Conservation (phyloP, 2,329 filamentous ascomycete genomes). For the Dryadomyces sulphureus region DNA sequence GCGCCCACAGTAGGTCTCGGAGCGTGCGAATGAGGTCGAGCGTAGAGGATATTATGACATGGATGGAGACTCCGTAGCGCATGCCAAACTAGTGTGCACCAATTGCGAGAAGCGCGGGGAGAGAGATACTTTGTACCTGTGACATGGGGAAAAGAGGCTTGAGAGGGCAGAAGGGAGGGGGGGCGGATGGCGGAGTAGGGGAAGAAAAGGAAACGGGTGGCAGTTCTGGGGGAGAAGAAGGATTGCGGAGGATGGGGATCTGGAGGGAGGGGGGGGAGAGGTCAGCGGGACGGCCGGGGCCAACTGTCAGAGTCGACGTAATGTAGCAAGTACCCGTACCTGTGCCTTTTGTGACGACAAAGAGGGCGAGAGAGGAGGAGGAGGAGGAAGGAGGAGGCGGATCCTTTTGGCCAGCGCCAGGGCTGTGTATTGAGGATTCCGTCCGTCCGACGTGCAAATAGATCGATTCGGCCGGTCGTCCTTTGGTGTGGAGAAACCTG, state of each 20-base stretch:
- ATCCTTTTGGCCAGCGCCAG: not conserved
- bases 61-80: not conserved
- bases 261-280: constrained; percentile 6
- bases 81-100: not conserved
- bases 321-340: no score
- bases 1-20: not conserved
- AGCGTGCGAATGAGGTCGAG: constrained; percentile 1
- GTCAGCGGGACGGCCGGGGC: no score
- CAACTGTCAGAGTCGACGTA: no score
- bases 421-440: constrained; percentile 2
- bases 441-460: constrained; percentile 10
- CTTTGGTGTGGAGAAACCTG: no score
- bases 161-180: not conserved
- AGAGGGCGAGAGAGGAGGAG: not conserved
- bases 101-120: not conserved
- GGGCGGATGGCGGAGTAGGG: constrained; percentile 8
- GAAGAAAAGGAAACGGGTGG: constrained; percentile 7
- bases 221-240: not conserved
- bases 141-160: not conserved
- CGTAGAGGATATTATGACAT: not conserved
- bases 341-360: no score
- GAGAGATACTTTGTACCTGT: not conserved
- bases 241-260: not conserved
- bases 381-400: not conserved
- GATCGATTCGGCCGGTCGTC: no score